Evolutionary conservation across 1,284 basidiomycete species (phyloP), one percentile per base, ranked within the genome.

Genomic region (Schizophyllum commune): DNA sequence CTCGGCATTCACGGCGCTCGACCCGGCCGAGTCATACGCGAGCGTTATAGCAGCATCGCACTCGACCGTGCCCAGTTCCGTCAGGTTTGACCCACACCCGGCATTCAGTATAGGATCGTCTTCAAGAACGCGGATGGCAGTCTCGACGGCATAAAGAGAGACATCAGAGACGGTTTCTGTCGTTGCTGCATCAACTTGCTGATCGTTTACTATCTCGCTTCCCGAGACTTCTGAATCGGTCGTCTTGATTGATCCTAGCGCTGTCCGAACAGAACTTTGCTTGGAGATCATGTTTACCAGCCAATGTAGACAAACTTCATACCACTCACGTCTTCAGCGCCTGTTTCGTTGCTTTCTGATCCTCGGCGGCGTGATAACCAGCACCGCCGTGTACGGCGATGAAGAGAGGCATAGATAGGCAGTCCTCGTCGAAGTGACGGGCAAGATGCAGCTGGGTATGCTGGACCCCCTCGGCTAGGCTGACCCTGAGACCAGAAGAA

Each of bases 31-130:
- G 17, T 2, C 17, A 8, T 2, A 8, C 8, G 39, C 39, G 3
- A 9, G 78, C 85, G 90, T 89, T 62, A 92, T 75, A 8, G 88
- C 79, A 1, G 89, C 89, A 67, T 92, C 89, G 66, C 89, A 91
- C 73, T 92, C 89, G 19, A 90, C 88, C 1, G 72, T 75, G 8
- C 89, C 89, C 20, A 80, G 75, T 6, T 84, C 64, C 0, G 88
- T 91, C 52, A 92, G 73, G 70, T 92, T 92, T 1, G 90, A 88
- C 5, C 90, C 89, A 63, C 80, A 83, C 0, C 89, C 88, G 70
- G 89, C 88, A 66, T 91, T 91, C 55, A 91, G 74, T 62, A 72
- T 72, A 20, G 76, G 76, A 22, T 84, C 79, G 64, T 90, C 79
- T 69, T 91, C 88, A 33, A 91, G 75, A 21, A 75, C 68, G 3